Conservation (phyloP, 371 early-diverging fungal species). For the Entomophthora muscae region DNA sequence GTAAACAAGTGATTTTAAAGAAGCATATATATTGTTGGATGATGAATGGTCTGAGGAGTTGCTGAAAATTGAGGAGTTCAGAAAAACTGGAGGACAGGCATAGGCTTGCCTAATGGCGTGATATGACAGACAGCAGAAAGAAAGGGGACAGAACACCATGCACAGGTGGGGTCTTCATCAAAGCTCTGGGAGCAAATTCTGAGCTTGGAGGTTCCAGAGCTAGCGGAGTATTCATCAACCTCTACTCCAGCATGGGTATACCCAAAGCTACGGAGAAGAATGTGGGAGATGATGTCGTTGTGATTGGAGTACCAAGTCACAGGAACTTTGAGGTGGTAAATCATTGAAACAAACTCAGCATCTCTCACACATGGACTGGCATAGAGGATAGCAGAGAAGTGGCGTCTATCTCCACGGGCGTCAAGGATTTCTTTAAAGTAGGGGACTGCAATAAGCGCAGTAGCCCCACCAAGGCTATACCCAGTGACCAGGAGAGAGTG, state of each 20-base stretch:
- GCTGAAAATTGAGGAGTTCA: too few species aligned
- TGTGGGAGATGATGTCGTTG: neutral
- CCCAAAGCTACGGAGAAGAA: too few species aligned
- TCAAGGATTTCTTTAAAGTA: too few species aligned
- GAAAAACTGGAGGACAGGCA: too few species aligned
- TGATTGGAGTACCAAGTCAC: constrained; percentile 1
- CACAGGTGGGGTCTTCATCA: constrained; percentile 5
- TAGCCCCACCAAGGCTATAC: too few species aligned
- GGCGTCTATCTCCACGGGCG: neutral
- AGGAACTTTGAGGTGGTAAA: neutral
- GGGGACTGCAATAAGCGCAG: too few species aligned
- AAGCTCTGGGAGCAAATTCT: neutral
- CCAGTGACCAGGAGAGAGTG: neutral
- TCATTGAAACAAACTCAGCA: neutral
- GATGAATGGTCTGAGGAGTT: too few species aligned
- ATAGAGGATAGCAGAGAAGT: neutral
- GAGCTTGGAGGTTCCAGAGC: neutral
- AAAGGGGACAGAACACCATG: too few species aligned
- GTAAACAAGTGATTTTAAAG: too few species aligned
- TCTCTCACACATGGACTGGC: neutral
- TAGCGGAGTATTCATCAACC: neutral
- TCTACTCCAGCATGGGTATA: neutral
- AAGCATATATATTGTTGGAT: too few species aligned
- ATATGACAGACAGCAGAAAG: too few species aligned
- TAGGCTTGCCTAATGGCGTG: too few species aligned